Evolutionary conservation across 1,284 basidiomycete species (phyloP).

Genomic region (Pseudozyma thailandica): DNA sequence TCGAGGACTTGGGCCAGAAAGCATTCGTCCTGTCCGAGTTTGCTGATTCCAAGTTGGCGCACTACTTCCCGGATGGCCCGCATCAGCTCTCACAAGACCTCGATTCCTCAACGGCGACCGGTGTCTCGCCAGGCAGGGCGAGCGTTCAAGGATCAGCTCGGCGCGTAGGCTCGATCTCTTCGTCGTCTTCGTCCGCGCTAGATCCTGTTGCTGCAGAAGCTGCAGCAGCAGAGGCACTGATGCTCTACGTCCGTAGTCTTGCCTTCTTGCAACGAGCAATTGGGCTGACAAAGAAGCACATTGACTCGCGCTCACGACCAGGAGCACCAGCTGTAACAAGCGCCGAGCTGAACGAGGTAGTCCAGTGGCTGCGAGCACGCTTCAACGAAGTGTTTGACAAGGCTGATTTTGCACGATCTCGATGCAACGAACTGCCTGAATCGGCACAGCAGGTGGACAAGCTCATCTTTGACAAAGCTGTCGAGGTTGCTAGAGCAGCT

Average conservation of each 20-base stretch:
- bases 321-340: constrained; percentile 64
- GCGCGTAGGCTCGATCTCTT: constrained; percentile 33
- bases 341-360: constrained; percentile 72
- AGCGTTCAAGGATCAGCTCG: constrained; percentile 26
- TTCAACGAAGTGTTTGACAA: constrained; percentile 74
- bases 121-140: constrained; percentile 28
- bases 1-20: constrained; percentile 94
- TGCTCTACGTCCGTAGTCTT: constrained; percentile 92
- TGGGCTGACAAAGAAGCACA: constrained; percentile 69
- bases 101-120: constrained; percentile 28
- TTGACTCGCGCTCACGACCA: constrained; percentile 60
- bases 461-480: constrained; percentile 73
- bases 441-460: constrained; percentile 70
- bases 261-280: constrained; percentile 92
- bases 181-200: constrained; percentile 39
- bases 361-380: constrained; percentile 73
- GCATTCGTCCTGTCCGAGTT: constrained; percentile 90
- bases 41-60: constrained; percentile 90
- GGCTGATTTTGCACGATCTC: constrained; percentile 72
- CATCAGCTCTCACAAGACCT: constrained; percentile 51
- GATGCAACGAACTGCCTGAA: constrained; percentile 70
- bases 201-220: constrained; percentile 60
- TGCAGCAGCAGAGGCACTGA: constrained; percentile 78
- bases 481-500: constrained; percentile 81
- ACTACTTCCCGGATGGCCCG: constrained; percentile 72